Base-by-base conservation (phyloP, 2,329 filamentous ascomycete genomes). In the Pyrenophora seminiperda region DNA sequence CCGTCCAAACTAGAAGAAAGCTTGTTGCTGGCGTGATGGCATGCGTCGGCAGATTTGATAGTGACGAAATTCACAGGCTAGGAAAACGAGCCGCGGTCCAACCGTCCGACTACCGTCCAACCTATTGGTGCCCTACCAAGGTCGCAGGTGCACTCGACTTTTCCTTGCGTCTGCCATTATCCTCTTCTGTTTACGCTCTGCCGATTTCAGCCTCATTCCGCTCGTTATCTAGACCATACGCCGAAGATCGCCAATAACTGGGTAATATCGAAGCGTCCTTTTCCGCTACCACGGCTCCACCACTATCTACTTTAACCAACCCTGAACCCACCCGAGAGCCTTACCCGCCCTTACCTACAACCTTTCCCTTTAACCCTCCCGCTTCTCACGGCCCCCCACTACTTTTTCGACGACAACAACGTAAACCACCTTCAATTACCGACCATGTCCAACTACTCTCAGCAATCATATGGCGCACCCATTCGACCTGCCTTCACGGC, bases 401-500 rank as follows among this genome's bases (percentile, higher is more conserved):
- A 36, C 15, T 19, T 15, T 14, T 33, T 27, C 44, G 13, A 34
- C 11, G 34, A 41, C 30, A 17, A 41, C 30, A 17, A 45, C n/a
- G 17, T 41, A 13, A 29, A 20, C 37, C 33, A 11, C 15, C 29
- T 18, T 41, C 9, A 36, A n/a, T 30, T 31, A 15, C 32, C 42
- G 53, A 20, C 43, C 43, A 65, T 67, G 61, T 58, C 67, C 20
- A 58, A 58, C 41, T 47, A 41, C 19, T 41, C 50, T n/a, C 54
- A 62, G 57, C 59, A 60, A 38, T 48, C 54, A 40, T 61, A 63
- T 37, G 43, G 51, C 34, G 50, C 53, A 10, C 34, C 60, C 34
- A 43, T 63, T 37, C 63, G 67, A 18, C 70, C 70, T 53, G 67
- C 65, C 64, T 74, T 68, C 50, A 71, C 58, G 63, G 68, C 60